Evolutionary conservation across 345 rosid species (phyloP).

Genomic region (Draba incana): DNA sequence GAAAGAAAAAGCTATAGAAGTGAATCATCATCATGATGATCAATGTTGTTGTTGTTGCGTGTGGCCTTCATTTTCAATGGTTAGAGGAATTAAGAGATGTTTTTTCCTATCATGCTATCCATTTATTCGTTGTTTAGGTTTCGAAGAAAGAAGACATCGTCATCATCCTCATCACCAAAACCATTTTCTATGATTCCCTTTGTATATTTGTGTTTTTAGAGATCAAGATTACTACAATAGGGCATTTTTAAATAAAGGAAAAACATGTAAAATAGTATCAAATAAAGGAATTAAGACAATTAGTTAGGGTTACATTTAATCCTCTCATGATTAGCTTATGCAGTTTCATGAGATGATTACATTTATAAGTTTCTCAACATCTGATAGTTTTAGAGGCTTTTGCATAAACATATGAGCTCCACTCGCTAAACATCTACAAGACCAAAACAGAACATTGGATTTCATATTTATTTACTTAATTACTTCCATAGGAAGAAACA

Average conservation of each 20-base stretch:
- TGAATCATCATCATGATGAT: background rate
- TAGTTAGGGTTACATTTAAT: conserved; percentile 23
- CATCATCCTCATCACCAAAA: conserved; percentile 55
- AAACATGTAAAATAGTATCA: conserved; percentile 1
- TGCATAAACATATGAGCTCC: conserved; percentile 95
- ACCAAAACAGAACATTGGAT: background rate
- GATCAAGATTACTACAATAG: conserved; percentile 4
- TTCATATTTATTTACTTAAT: background rate
- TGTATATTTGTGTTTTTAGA: background rate
- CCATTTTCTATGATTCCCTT: conserved; percentile 49
- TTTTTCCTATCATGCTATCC: conserved; percentile 57
- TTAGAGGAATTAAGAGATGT: conserved; percentile 59
- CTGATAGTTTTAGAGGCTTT: conserved; percentile 80
- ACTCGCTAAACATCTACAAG: conserved; percentile 67
- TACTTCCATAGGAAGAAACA: background rate
- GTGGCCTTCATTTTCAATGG: conserved; percentile 41
- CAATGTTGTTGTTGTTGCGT: conserved; percentile 40
- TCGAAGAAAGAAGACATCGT: conserved; percentile 50
- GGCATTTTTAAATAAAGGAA: too few species aligned
- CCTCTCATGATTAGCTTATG: conserved; percentile 30
- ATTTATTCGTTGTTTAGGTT: conserved; percentile 56
- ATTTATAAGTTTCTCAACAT: conserved; percentile 61
- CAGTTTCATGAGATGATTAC: conserved; percentile 52
- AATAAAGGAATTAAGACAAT: conserved; percentile 26
- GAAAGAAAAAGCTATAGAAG: conserved; percentile 17